Evolutionary conservation across 2,329 filamentous ascomycete species (phyloP).

Genomic region (Stromatinia cepivora): DNA sequence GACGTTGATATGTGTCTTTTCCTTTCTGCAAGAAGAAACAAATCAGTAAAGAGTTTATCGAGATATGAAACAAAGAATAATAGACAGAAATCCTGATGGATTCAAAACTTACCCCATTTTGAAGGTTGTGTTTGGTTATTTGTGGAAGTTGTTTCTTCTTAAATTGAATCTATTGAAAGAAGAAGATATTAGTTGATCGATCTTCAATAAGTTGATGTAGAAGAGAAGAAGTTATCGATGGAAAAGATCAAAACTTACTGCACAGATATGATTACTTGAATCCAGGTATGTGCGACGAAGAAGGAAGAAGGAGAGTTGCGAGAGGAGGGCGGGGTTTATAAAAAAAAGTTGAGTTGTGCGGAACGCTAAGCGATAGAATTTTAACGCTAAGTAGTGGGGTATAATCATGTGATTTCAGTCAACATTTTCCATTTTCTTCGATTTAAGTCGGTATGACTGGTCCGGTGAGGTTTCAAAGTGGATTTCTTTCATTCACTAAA

Average conservation of each 20-base stretch:
- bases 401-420: not conserved
- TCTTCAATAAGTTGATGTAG: slow-evolving; percentile 4
- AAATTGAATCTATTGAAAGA: slow-evolving; percentile 32
- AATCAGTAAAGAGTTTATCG: slow-evolving; percentile 33
- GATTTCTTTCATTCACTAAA: not conserved
- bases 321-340: slow-evolving; percentile 24
- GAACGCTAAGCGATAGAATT: slow-evolving; percentile 19
- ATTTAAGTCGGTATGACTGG: not conserved
- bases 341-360: slow-evolving; percentile 15
- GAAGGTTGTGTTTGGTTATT: slow-evolving; percentile 37
- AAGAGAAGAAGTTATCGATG: not conserved
- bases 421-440: not conserved
- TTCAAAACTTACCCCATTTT: slow-evolving; percentile 41
- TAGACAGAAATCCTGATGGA: slow-evolving; percentile 26
- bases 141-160: slow-evolving; percentile 34
- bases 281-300: slow-evolving; percentile 38
- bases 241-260: slow-evolving; percentile 32
- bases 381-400: slow-evolving; percentile 21
- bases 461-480: slow-evolving; percentile 1
- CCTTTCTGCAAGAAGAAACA: slow-evolving; percentile 66
- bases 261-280: slow-evolving; percentile 41
- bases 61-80: slow-evolving; percentile 23
- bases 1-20: slow-evolving; percentile 96
- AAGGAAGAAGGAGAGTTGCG: slow-evolving; percentile 19
- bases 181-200: slow-evolving; percentile 30